These are phyloP conservation scores for Brettanomyces bruxellensis DNA, from an alignment of 805 yeast species.

Conservation along the genomic window DNA sequence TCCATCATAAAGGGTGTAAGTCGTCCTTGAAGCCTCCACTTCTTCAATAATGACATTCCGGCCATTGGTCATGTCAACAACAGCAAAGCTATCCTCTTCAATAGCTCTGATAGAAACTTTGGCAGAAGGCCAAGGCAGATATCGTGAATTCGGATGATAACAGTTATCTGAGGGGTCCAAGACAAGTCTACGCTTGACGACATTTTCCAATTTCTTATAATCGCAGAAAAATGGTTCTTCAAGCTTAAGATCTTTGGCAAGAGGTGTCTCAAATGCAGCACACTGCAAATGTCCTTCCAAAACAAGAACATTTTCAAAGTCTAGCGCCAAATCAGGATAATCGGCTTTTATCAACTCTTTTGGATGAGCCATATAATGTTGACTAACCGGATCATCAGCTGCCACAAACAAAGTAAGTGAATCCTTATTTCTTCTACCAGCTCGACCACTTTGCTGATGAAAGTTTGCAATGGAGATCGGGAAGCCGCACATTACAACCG, in stretches of 20 bases:
- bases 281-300: constrained; percentile 85
- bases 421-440: constrained; percentile 82
- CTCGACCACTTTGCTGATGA: constrained; percentile 95
- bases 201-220: constrained; percentile 14
- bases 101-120: constrained; percentile 74
- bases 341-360: constrained; percentile 44
- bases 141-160: constrained; percentile 48
- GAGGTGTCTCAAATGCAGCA: constrained; percentile 82
- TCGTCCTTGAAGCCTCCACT: constrained; percentile 79
- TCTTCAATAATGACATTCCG: constrained; percentile 77
- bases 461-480: constrained; percentile 81
- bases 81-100: constrained; percentile 77
- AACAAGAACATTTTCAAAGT: constrained; percentile 51
- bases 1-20: constrained; percentile 85
- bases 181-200: constrained; percentile 26
- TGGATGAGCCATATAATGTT: constrained; percentile 67
- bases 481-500: constrained; percentile 87
- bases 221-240: constrained; percentile 54
- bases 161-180: constrained; percentile 34
- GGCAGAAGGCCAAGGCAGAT: constrained; percentile 74
- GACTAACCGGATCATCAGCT: constrained; percentile 78
- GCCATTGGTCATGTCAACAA: constrained; percentile 78
- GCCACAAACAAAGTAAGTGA: constrained; percentile 82
- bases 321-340: constrained; percentile 51
- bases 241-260: constrained; percentile 32